Conservation (phyloP, 2,329 filamentous ascomycete genomes). For the Fusarium buxicola region DNA sequence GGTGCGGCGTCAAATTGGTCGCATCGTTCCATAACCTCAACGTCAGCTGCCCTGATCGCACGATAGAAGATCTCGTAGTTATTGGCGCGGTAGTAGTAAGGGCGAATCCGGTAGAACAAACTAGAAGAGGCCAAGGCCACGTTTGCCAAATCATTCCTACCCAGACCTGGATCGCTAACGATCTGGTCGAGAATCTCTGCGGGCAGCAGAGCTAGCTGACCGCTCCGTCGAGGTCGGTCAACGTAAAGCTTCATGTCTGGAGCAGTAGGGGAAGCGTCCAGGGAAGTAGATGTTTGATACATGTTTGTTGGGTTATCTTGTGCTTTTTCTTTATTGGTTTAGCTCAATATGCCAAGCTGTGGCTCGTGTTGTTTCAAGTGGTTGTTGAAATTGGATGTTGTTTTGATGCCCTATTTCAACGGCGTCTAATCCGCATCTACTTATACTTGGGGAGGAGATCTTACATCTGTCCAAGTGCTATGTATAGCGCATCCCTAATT, state of each 20-base stretch:
- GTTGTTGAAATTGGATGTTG: no score
- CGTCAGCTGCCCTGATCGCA: background rate
- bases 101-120: background rate
- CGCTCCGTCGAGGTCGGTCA: background rate
- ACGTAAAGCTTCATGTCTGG: background rate
- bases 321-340: no score
- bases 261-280: background rate
- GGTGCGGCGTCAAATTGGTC: background rate
- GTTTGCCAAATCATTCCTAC: background rate
- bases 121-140: background rate
- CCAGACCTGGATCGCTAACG: background rate
- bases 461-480: no score
- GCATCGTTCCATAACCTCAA: background rate
- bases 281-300: background rate
- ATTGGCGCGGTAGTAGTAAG: background rate
- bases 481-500: no score
- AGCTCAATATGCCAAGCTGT: no score
- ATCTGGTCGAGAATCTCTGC: slow-evolving; percentile 3
- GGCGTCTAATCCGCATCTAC: no score
- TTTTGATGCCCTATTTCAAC: no score
- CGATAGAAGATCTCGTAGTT: background rate
- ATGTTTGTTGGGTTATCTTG: no score
- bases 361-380: no score
- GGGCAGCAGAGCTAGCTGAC: background rate
- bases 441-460: no score